A percentile compares a stretch with the other conserved stretches of the same genome.
These are phyloP conservation scores for Penicillium polonicum DNA, from an alignment of 2,329 filamentous ascomycete species.

Conservation along the genomic window DNA sequence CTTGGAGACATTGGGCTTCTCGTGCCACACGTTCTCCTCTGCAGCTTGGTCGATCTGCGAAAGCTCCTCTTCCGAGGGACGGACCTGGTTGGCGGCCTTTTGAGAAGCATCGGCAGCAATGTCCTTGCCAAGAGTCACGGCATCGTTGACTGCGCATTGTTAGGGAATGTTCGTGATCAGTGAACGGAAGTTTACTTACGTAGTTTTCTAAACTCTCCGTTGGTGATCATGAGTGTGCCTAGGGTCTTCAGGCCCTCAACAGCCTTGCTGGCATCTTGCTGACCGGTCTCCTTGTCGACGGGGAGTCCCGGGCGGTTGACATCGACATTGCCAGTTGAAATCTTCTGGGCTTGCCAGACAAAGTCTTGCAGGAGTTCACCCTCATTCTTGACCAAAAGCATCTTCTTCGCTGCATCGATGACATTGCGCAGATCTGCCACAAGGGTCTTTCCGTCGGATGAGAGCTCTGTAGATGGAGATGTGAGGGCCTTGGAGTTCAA, in stretches of 20 bases:
- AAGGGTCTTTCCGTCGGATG: constrained; percentile 75
- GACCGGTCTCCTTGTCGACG: constrained; percentile 71
- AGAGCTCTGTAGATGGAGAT: constrained; percentile 73
- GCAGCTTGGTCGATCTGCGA: constrained; percentile 78
- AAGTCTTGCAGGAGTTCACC: constrained; percentile 95
- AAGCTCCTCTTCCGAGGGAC: constrained; percentile 75
- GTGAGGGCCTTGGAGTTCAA: constrained; percentile 69
- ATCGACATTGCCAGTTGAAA: constrained; percentile 63
- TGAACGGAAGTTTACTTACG: constrained; percentile 53
- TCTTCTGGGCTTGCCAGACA: constrained; percentile 85
- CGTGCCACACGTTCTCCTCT: constrained; percentile 90
- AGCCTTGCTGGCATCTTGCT: constrained; percentile 80
- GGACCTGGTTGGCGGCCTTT: constrained; percentile 71
- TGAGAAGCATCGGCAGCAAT: constrained; percentile 87
- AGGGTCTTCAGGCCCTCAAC: constrained; percentile 83
- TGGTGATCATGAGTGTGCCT: constrained; percentile 86
- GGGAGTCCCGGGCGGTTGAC: constrained; percentile 64
- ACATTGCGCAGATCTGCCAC: constrained; percentile 75
- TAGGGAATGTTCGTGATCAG: constrained; percentile 15
- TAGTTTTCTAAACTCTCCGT: constrained; percentile 93
- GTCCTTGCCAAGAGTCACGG: constrained; percentile 76
- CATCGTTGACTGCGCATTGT: constrained; percentile 65
- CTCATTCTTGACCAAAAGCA: constrained; percentile 90
- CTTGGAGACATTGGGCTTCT: constrained; percentile 74
- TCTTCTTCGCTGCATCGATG: constrained; percentile 77